Evolutionary conservation across 1,284 basidiomycete genomes (phyloP).

Genomic region (Cutaneotrichosporon spelunceum): DNA sequence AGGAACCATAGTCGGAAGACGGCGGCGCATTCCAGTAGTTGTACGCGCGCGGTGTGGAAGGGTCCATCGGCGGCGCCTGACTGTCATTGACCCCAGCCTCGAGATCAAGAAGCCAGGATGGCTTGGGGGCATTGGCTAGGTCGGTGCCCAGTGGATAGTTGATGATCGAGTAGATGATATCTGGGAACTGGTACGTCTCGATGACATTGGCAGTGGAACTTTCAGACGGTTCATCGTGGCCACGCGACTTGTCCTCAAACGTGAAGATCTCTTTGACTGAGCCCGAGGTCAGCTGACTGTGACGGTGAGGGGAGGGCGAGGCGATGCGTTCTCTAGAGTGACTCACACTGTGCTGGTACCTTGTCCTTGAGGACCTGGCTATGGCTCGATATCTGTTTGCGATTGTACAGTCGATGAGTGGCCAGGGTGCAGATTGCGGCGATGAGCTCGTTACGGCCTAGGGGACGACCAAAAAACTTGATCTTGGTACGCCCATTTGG

Average conservation of each 20-base stretch:
- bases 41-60: conserved; percentile 14
- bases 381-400: conserved; percentile 52
- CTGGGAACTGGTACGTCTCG: conserved; percentile 24
- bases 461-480: conserved; percentile 54
- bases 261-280: conserved; percentile 29
- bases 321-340: no score
- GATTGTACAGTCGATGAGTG: conserved; percentile 46
- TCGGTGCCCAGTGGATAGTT: conserved; percentile 17
- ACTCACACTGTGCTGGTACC: conserved; percentile 25
- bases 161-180: conserved; percentile 24
- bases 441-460: conserved; percentile 57
- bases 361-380: conserved; percentile 50
- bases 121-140: conserved; percentile 24
- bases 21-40: conserved; percentile 16
- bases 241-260: conserved; percentile 27
- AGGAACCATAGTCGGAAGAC: conserved; percentile 14
- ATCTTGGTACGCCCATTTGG: conserved; percentile 47
- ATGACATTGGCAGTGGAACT: conserved; percentile 26
- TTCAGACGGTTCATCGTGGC: conserved; percentile 20
- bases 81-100: conserved; percentile 19
- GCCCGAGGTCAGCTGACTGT: conserved; percentile 9
- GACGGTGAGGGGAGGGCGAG: no score
- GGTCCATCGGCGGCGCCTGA: conserved; percentile 5
- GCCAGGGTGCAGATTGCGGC: conserved; percentile 55
- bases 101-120: conserved; percentile 16